A percentile compares a stretch with the other conserved stretches of the same genome.
These are phyloP conservation scores for Fusarium xylarioides DNA, from an alignment of 2,329 filamentous ascomycete species.

Conservation along the genomic window DNA sequence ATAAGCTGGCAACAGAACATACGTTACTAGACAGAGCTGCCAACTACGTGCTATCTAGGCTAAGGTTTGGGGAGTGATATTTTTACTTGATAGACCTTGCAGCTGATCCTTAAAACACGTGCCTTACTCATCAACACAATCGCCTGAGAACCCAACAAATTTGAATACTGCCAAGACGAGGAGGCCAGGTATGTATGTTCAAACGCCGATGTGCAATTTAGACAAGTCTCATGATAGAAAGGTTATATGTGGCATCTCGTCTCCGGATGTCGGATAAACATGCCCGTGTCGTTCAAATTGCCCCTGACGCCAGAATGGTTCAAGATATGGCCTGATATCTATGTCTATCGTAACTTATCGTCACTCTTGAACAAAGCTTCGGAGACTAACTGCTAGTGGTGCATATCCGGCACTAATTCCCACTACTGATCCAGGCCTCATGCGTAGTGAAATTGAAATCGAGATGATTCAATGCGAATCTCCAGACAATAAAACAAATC, in stretches of 20 bases:
- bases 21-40: neutral
- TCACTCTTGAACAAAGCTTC: neutral
- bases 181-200: no score
- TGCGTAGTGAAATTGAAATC: neutral
- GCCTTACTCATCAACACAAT: no score
- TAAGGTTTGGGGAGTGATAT: neutral
- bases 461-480: neutral
- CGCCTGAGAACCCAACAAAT: no score
- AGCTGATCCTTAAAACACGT: neutral
- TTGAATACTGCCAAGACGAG: neutral
- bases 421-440: neutral
- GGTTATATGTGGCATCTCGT: neutral
- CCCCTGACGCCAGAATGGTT: neutral
- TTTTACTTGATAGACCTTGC: neutral
- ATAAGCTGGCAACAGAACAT: neutral
- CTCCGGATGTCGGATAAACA: neutral
- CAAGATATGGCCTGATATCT: neutral
- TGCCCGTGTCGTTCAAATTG: neutral
- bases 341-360: neutral
- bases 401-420: neutral
- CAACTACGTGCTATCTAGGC: neutral
- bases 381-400: conserved; percentile 3
- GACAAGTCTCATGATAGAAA: neutral
- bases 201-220: neutral
- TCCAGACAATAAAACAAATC: neutral